These are phyloP conservation scores for Podaxis sp. DNA, from an alignment of 768 basidiomycete genomes.

Conservation along the genomic window DNA sequence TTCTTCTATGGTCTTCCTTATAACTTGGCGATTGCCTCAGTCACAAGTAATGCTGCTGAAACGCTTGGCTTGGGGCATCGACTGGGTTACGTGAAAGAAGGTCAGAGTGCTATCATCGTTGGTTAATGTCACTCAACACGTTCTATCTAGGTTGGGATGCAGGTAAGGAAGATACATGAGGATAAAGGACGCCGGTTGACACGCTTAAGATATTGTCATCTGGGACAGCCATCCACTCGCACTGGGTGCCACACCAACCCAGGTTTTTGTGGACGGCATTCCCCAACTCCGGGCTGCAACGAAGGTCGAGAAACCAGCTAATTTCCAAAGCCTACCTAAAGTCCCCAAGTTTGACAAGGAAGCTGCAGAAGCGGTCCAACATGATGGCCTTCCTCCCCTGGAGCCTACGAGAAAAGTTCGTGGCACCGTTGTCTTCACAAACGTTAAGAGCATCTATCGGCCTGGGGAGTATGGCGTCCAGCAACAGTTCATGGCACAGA, in stretches of 20 bases:
- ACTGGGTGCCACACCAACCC: constrained; percentile 79
- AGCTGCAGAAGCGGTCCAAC: constrained; percentile 50
- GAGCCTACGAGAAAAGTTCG: constrained; percentile 30
- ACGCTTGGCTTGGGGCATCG: constrained; percentile 77
- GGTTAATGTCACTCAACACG: constrained; percentile 2
- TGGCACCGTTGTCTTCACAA: constrained; percentile 55
- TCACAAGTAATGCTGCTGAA: constrained; percentile 70
- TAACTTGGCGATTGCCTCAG: constrained; percentile 66
- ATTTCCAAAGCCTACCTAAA: constrained; percentile 42
- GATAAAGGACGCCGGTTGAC: not conserved
- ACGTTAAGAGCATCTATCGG: constrained; percentile 50
- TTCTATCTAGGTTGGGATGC: constrained; percentile 63
- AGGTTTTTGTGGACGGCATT: constrained; percentile 90
- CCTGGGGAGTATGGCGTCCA: constrained; percentile 24
- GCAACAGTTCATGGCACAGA: constrained; percentile 21
- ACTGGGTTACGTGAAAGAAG: constrained; percentile 71
- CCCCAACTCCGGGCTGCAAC: constrained; percentile 55
- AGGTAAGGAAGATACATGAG: constrained; percentile 26
- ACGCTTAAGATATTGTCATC: constrained; percentile 60
- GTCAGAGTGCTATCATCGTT: constrained; percentile 25
- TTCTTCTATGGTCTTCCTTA: constrained; percentile 74
- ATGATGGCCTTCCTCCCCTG: constrained; percentile 77
- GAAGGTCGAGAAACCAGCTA: constrained; percentile 44
- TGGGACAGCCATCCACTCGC: constrained; percentile 86
- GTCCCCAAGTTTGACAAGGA: constrained; percentile 74